Evolutionary conservation across 306 rosid species (phyloP).

Genomic region (Phaseolus lunatus): DNA sequence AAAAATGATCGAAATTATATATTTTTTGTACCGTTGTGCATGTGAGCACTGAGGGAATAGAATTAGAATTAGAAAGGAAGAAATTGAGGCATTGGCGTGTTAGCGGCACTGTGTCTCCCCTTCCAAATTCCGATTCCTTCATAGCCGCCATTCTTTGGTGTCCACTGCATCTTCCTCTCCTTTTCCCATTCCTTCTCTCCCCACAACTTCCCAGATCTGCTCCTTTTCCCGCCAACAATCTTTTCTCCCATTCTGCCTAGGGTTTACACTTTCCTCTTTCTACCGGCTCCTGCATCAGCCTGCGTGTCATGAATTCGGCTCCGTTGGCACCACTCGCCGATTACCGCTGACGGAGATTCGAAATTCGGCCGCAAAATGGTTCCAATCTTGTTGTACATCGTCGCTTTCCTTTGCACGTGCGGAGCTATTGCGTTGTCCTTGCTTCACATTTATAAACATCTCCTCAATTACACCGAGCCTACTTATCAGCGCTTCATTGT

Average conservation of each 20-base stretch:
- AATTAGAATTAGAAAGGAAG: not conserved
- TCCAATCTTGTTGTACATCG: conserved; percentile 59
- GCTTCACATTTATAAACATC: conserved; percentile 79
- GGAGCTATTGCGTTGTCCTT: conserved; percentile 80
- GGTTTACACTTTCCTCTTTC: conserved; percentile 20
- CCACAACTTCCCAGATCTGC: conserved; percentile 44
- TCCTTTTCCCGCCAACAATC: not conserved
- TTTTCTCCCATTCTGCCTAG: conserved; percentile 37
- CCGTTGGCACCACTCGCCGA: conserved; percentile 4
- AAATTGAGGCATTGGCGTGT: not conserved
- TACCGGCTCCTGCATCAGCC: not conserved
- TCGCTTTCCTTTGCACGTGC: conserved; percentile 73
- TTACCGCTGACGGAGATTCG: conserved; percentile 12
- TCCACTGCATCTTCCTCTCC: not conserved
- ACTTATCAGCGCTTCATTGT: conserved; percentile 86
- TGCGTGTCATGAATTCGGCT: conserved; percentile 11
- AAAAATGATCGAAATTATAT: not conserved
- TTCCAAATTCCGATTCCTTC: conserved; percentile 32
- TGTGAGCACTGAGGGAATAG: not conserved
- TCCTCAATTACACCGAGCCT: conserved; percentile 87
- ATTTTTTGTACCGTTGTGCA: not conserved
- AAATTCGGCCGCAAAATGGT: conserved; percentile 50
- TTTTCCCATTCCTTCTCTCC: not conserved
- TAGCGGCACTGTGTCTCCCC: not conserved
- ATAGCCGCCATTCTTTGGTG: conserved; percentile 33